Conservation (phyloP, 2,329 filamentous ascomycete species). For the Pseudocercospora fijiensis region DNA sequence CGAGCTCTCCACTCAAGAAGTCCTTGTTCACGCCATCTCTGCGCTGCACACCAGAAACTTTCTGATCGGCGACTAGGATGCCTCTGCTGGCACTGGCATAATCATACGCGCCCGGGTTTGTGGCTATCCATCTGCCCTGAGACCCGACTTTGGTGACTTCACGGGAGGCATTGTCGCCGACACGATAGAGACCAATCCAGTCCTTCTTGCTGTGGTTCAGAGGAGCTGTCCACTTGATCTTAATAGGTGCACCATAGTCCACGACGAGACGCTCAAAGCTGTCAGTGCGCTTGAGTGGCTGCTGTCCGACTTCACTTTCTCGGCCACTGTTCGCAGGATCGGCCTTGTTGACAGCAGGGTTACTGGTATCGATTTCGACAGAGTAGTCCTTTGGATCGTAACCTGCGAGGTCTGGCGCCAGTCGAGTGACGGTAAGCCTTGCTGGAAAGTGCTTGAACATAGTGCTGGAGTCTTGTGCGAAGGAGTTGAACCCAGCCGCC, state of each 20-base stretch:
- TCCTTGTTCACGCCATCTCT: constrained; percentile 55
- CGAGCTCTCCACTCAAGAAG: constrained; percentile 73
- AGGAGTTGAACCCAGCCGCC: constrained; percentile 77
- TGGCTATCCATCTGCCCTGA: constrained; percentile 85
- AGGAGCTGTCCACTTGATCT: constrained; percentile 86
- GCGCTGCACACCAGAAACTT: constrained; percentile 48
- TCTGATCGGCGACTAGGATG: constrained; percentile 68
- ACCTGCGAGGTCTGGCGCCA: constrained; percentile 77
- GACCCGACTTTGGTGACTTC: constrained; percentile 81
- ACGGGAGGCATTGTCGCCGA: constrained; percentile 86
- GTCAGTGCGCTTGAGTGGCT: constrained; percentile 59
- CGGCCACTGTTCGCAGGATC: constrained; percentile 63
- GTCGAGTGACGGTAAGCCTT: constrained; percentile 75
- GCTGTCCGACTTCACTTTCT: constrained; percentile 68
- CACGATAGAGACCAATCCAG: constrained; percentile 95
- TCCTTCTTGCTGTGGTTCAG: constrained; percentile 84
- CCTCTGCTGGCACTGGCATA: constrained; percentile 71
- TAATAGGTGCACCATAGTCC: constrained; percentile 87
- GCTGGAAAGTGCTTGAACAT: constrained; percentile 88
- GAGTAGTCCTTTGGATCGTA: constrained; percentile 78
- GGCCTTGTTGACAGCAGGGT: constrained; percentile 33
- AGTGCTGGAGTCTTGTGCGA: constrained; percentile 82
- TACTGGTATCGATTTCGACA: constrained; percentile 68
- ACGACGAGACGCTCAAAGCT: constrained; percentile 73
- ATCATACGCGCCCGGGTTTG: constrained; percentile 73